These are phyloP conservation scores for Cladobotryum mycophilum DNA, from an alignment of 2,329 filamentous ascomycete genomes.

Conservation along the genomic window DNA sequence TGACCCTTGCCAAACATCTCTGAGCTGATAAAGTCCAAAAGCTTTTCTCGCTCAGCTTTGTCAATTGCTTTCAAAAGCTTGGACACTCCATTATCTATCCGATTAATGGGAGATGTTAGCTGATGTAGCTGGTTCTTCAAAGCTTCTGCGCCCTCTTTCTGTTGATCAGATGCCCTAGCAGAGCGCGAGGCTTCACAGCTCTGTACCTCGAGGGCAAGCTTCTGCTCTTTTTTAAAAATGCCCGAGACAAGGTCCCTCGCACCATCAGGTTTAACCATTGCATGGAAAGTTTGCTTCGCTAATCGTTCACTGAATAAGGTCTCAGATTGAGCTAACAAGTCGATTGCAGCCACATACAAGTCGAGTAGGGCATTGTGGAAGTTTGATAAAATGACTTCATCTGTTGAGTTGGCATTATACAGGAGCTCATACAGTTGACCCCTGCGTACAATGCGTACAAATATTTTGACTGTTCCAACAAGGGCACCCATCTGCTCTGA, in stretches of 20 bases:
- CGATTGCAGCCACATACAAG: not conserved
- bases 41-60: not conserved
- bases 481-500: not conserved
- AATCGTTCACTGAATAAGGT: not conserved
- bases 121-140: not conserved
- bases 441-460: conserved; percentile 6
- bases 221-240: not conserved
- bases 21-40: not conserved
- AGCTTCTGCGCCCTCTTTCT: not conserved
- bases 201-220: not conserved
- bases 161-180: not conserved
- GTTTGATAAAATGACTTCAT: not conserved
- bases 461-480: conserved; percentile 1
- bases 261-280: not conserved
- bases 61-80: not conserved
- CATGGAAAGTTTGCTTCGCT: not conserved
- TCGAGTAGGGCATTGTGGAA: not conserved
- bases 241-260: not conserved
- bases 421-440: not conserved
- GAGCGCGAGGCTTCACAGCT: not conserved
- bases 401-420: not conserved
- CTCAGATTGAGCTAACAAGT: not conserved
- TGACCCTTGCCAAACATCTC: conserved; percentile 5
- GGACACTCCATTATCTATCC: not conserved
- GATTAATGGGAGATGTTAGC: not conserved